Base-by-base conservation (phyloP, 176 grass and related monocot genomes). In the Oryza rufipogon region DNA sequence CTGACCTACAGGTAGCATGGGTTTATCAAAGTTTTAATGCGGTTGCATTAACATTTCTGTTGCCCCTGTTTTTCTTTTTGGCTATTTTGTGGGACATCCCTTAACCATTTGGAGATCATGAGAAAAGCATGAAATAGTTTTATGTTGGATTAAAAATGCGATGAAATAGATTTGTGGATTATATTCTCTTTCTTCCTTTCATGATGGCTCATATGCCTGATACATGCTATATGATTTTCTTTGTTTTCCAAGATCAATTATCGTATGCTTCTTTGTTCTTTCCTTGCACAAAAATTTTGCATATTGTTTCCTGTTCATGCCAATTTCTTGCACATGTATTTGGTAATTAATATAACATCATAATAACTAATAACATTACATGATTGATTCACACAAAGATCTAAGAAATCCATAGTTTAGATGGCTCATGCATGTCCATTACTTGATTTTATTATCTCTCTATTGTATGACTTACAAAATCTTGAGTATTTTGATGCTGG, bases 381-480 rank as follows among this genome's bases (percentile, higher is more conserved):
- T 79, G 61, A 3, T 56, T 74, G 10, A 78, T 86, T 79, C 67
- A 67, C 6, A 36, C 20, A 47, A 81, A 66, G 4, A 36, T 22
- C 61, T 7, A 78, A 60, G 46, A 78, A 83, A 65, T 17, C 2
- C 20, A 76, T 44, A n/a, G 30, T 81, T 49, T 85, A 70, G 12
- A 17, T 41, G 81, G 63, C 4, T 71, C 33, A 85, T 70, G 70
- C 64, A 20, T 45, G 68, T 77, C 16, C 30, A 44, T 70, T 73
- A 46, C 58, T 66, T 71, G 54, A 47, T 73, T 90, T 77, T 71
- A 2, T 38, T 67, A 20, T 71, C 56, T 67, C 5, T 88, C 45
- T 84, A 47, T 26, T 36, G 69, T 39, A 47, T 83, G 54, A 30
- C 23, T 30, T 61, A 75, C 22, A 80, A 68, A 68, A 44, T 23